Conservation (phyloP, 495 filamentous ascomycete genomes). For the Penicillium odoratum region DNA sequence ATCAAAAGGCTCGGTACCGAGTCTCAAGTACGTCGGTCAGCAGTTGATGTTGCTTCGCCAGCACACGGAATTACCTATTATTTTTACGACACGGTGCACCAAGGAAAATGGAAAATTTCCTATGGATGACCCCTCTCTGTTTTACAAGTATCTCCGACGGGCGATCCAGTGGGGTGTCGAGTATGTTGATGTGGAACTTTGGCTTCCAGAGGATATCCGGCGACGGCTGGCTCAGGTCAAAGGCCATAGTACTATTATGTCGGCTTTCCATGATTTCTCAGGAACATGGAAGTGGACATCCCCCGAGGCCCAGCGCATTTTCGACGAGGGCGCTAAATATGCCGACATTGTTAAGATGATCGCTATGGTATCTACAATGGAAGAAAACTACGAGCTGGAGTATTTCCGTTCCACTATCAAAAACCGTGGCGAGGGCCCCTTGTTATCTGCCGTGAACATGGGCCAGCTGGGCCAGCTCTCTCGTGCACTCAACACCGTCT, state of each 20-base stretch:
- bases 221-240: slow-evolving; percentile 63
- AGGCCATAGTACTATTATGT: slow-evolving; percentile 78
- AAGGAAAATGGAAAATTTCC: slow-evolving; percentile 80
- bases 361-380: slow-evolving; percentile 70
- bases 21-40: slow-evolving; percentile 78
- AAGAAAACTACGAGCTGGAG: slow-evolving; percentile 84
- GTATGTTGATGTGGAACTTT: slow-evolving; percentile 84
- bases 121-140: slow-evolving; percentile 72
- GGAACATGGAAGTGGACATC: slow-evolving; percentile 81
- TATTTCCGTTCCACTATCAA: slow-evolving; percentile 80
- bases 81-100: slow-evolving; percentile 79
- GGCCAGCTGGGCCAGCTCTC: slow-evolving; percentile 80
- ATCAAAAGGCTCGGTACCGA: slow-evolving; percentile 60
- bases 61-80: slow-evolving; percentile 81
- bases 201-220: slow-evolving; percentile 76
- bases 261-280: slow-evolving; percentile 83
- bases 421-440: slow-evolving; percentile 61
- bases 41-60: slow-evolving; percentile 81
- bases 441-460: slow-evolving; percentile 84
- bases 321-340: slow-evolving; percentile 66
- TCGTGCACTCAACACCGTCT: slow-evolving; percentile 75
- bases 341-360: slow-evolving; percentile 90
- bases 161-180: slow-evolving; percentile 86
- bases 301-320: slow-evolving; percentile 64
- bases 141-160: slow-evolving; percentile 72